A percentile compares a stretch with the other conserved stretches of the same genome.
These are phyloP conservation scores for Cladosporium halotolerans DNA, from an alignment of 2,329 filamentous ascomycete genomes.

Conservation along the genomic window DNA sequence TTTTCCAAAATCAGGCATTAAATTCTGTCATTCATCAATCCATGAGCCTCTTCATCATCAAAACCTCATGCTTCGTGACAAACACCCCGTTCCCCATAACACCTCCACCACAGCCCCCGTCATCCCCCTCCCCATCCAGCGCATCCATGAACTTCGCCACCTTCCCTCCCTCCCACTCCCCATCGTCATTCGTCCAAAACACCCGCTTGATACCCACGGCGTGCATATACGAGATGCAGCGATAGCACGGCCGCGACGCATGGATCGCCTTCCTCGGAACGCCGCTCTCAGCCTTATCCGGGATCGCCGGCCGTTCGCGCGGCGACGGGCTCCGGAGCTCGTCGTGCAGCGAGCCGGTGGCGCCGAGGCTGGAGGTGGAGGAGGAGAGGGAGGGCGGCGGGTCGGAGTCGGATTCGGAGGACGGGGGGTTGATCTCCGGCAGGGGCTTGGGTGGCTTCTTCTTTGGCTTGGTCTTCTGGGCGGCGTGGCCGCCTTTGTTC, in stretches of 20 bases:
- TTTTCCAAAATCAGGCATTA: neutral
- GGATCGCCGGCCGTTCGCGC: neutral
- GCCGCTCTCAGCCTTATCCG: neutral
- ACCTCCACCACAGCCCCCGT: constrained; percentile 14
- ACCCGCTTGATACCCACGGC: constrained; percentile 47
- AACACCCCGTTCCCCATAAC: constrained; percentile 35
- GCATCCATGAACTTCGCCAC: constrained; percentile 44
- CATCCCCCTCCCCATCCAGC: constrained; percentile 30
- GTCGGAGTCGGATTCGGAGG: neutral
- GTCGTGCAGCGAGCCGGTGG: constrained; percentile 42
- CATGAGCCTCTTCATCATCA: constrained; percentile 39
- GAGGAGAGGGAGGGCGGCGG: constrained; percentile 14
- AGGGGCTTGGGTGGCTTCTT: neutral
- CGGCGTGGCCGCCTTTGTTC: neutral
- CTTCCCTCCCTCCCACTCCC: constrained; percentile 47
- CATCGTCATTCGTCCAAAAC: constrained; percentile 47
- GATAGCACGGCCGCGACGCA: constrained; percentile 47
- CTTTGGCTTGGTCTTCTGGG: neutral
- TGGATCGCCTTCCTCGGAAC: constrained; percentile 24
- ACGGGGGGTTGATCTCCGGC: neutral
- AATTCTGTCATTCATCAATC: constrained; percentile 12
- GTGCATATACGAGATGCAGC: constrained; percentile 48
- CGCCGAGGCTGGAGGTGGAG: constrained; percentile 5
- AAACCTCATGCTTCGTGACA: constrained; percentile 49
- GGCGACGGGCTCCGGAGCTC: constrained; percentile 33